Evolutionary conservation across 306 rosid genomes (phyloP), one percentile per base, ranked within the genome.

Genomic region (Rosa lucieae): DNA sequence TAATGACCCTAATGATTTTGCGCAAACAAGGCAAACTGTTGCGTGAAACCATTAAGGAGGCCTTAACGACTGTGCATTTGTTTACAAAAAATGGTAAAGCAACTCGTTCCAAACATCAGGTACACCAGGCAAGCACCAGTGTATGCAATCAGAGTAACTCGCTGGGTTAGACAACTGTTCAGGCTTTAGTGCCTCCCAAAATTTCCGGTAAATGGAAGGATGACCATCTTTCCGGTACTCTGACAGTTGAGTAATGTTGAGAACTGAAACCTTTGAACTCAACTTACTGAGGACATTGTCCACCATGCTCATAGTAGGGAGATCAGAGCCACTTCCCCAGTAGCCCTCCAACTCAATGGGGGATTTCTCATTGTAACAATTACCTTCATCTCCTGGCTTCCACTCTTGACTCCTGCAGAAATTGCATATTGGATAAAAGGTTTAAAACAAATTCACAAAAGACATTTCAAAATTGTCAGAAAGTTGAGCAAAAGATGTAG

Each of bases 281-380:
- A 95, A 85, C 66, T 78, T 88, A 79, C 80, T 49, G 55, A 93
- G 86, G 80, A 95, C 81, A 32, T 84, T 88, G 62, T 93, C 93
- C 79, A 91, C 86, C 49, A 77, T 80, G 74, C 79, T 83, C 99
- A 91, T 90, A 9, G 99, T 93, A 5, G 92, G 91, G 84, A 85
- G 70, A 87, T 95, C 98, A 8, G 99, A 93, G 71, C 99, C 98
- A 48, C 97, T 95, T 87, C 99, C 99, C 99, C 99, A 95, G 44
- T 95, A 93, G 72, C 96, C 83, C 74, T 89, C 93, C 26, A 55
- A 1, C 18, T 89, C 85, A 39, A 93, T 88, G 3, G 98, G 99
- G 0, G 79, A 78, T 43, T 84, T 91, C 85, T 93, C 94, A 9
- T 79, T 78, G 56, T 90, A 95, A 80, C 99, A 95, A 82, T 95